Conservation (phyloP, 2,329 filamentous ascomycete genomes). For the Colletotrichum sojae region DNA sequence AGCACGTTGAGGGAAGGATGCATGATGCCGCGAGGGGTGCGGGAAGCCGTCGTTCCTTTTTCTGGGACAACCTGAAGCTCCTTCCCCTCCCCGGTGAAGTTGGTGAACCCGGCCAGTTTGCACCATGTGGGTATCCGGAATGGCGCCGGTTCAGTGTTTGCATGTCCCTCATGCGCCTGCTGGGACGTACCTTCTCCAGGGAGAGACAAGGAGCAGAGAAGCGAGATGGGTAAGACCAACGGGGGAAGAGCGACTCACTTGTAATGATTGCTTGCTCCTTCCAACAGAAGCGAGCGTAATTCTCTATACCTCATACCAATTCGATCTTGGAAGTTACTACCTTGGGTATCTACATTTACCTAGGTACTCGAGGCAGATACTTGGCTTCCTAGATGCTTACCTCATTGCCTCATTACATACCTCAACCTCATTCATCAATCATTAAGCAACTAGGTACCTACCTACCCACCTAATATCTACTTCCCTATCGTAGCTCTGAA, state of each 20-base stretch:
- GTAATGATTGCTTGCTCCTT: background rate
- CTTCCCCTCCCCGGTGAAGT: conserved; percentile 6
- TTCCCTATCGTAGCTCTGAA: background rate
- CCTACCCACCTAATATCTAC: background rate
- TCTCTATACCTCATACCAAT: too few relatives aligned
- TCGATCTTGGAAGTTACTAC: too few relatives aligned
- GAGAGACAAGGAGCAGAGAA: conserved; percentile 18
- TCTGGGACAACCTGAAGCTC: conserved; percentile 21
- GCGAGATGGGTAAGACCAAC: conserved; percentile 10
- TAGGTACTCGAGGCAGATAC: too few relatives aligned
- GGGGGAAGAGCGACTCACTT: background rate
- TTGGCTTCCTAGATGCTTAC: too few relatives aligned
- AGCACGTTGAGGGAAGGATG: too few relatives aligned
- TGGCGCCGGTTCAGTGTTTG: background rate
- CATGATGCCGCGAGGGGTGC: background rate
- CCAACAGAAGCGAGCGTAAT: too few relatives aligned
- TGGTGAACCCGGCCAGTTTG: conserved; percentile 12
- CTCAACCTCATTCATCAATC: too few relatives aligned
- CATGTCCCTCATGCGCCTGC: conserved; percentile 5
- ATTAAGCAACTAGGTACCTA: background rate
- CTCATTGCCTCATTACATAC: too few relatives aligned
- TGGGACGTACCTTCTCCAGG: conserved; percentile 1
- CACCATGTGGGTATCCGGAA: conserved; percentile 21
- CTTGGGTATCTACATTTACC: too few relatives aligned
- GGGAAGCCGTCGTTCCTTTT: conserved; percentile 23